These are phyloP conservation scores for Macroventuria anomochaeta DNA, from an alignment of 2,329 filamentous ascomycete genomes.

Conservation along the genomic window DNA sequence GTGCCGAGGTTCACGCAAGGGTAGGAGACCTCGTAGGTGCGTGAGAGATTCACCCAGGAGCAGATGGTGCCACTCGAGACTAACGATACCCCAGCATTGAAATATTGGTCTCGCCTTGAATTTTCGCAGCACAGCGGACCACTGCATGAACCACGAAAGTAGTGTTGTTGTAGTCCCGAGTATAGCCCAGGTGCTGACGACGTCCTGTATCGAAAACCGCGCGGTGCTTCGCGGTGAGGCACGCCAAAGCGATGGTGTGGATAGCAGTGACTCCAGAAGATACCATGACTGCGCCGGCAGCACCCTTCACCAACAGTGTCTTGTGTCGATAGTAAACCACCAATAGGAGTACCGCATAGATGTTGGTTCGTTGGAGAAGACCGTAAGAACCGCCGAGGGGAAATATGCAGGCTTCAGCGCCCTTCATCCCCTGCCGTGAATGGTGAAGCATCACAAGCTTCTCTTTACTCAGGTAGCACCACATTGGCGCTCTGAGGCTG, in stretches of 20 bases:
- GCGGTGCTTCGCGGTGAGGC: background rate
- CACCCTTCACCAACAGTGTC: background rate
- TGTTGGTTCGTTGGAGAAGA: background rate
- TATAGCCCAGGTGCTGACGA: background rate
- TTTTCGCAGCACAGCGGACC: background rate
- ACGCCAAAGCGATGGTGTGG: background rate
- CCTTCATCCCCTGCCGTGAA: too few species aligned
- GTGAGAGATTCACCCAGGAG: background rate
- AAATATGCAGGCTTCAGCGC: background rate
- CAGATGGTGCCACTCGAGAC: background rate
- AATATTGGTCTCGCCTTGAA: background rate
- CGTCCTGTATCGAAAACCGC: background rate
- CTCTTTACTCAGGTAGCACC: too few species aligned
- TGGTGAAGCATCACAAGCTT: too few species aligned
- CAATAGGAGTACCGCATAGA: background rate
- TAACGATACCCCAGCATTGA: background rate
- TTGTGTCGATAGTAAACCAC: background rate
- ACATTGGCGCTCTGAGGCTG: too few species aligned
- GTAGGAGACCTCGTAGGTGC: background rate
- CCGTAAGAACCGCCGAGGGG: background rate
- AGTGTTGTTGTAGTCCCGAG: background rate
- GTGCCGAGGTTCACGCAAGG: background rate
- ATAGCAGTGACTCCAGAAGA: background rate
- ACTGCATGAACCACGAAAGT: background rate
- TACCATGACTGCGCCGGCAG: background rate